Evolutionary conservation across 768 basidiomycete species (phyloP).

Genomic region (Kwoniella sp.): DNA sequence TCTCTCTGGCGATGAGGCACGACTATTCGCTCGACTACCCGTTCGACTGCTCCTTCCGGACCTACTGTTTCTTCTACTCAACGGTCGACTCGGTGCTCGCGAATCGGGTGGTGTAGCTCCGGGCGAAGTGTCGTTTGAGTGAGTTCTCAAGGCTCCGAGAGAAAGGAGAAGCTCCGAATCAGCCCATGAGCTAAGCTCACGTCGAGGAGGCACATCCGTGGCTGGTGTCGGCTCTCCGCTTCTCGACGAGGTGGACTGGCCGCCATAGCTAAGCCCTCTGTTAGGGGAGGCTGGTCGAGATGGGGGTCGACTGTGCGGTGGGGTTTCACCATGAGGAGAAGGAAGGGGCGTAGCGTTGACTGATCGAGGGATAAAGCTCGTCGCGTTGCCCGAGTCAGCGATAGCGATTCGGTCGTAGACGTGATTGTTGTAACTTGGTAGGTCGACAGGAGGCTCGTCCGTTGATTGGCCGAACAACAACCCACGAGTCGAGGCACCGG

Average conservation of each 20-base stretch:
- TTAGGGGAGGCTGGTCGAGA: constrained; percentile 39
- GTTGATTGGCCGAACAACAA: constrained; percentile 63
- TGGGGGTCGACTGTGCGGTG: constrained; percentile 40
- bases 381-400: constrained; percentile 47
- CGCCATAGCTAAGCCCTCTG: constrained; percentile 19
- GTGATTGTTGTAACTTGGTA: constrained; percentile 87
- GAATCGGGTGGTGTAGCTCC: constrained; percentile 53
- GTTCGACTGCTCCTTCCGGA: constrained; percentile 50
- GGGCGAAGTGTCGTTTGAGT: constrained; percentile 45
- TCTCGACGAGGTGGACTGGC: constrained; percentile 11
- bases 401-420: constrained; percentile 78
- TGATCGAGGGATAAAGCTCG: constrained; percentile 33
- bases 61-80: constrained; percentile 54
- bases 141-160: constrained; percentile 58
- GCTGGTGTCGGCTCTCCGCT: constrained; percentile 22
- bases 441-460: constrained; percentile 67
- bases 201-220: constrained; percentile 48
- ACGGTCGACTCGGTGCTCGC: constrained; percentile 39
- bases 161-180: constrained; percentile 81
- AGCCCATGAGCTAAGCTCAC: constrained; percentile 65
- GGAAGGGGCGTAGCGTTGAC: constrained; percentile 36
- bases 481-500: constrained; percentile 74
- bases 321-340: constrained; percentile 39
- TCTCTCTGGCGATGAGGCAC: constrained; percentile 67
- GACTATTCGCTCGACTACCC: constrained; percentile 56